A percentile compares a stretch with the other conserved stretches of the same genome.
These are phyloP conservation scores for Elongisporangium undulatum DNA, from an alignment of 352 stramenopile species.

Conservation along the genomic window DNA sequence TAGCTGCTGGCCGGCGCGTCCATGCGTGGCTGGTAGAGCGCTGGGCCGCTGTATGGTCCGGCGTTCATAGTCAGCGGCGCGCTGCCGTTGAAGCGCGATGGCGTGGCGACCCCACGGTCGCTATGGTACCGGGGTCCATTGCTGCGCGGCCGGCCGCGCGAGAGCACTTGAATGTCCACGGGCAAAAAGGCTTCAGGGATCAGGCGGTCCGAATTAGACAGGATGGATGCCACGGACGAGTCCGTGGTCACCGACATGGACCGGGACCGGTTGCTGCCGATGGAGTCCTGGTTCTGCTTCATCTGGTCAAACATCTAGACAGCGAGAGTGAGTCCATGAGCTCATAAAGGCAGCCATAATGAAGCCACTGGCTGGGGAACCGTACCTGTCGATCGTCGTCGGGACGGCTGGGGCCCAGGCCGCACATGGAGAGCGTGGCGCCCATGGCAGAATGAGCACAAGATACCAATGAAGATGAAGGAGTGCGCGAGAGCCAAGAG, in stretches of 20 bases:
- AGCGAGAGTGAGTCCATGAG: neutral
- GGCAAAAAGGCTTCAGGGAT: constrained; percentile 54
- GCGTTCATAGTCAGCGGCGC: neutral
- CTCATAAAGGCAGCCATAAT: neutral
- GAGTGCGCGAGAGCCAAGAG: neutral
- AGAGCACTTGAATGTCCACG: constrained; percentile 64
- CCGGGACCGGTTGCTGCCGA: constrained; percentile 24
- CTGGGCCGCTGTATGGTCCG: neutral
- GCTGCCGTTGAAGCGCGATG: constrained; percentile 2
- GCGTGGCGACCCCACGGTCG: neutral
- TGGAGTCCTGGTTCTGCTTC: constrained; percentile 10
- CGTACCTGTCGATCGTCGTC: constrained; percentile 9
- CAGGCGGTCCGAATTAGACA: constrained; percentile 55
- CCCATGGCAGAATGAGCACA: constrained; percentile 17
- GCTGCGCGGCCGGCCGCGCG: constrained; percentile 9
- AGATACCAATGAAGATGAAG: neutral
- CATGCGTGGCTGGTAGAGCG: neutral
- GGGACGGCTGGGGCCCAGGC: constrained; percentile 11
- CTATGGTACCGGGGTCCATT: neutral
- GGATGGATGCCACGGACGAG: constrained; percentile 50
- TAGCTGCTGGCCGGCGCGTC: constrained; percentile 4
- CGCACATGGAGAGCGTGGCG: constrained; percentile 31
- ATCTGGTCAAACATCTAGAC: neutral
- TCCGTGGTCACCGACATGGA: constrained; percentile 38
- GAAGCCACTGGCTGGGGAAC: constrained; percentile 15